Evolutionary conservation across 768 basidiomycete species (phyloP), one percentile per base, ranked within the genome.

Genomic region (Suillus subaureus): DNA sequence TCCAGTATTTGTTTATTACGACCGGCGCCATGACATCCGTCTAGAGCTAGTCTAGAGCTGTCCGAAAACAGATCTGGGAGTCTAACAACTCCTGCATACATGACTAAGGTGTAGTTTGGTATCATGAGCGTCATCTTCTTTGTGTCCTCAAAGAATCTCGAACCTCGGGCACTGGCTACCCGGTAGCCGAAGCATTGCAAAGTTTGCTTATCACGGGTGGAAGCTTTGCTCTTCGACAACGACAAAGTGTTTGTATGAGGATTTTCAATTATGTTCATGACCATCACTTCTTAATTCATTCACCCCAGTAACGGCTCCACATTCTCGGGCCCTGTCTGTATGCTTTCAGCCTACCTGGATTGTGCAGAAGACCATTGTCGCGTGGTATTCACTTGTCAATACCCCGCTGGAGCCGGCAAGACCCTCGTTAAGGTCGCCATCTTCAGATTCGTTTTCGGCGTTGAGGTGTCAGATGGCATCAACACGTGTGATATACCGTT

Each of bases 171-270:
- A 39, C 35, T 23, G 15, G 57, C 37, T 58, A 9, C 57, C 57
- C 23, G 55, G 57, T 40, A 58, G 28, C 58, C 58, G 58, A 60
- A 60, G 40, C 58, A 60, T 42, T 21, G 26, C 15, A 39, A 39
- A 58, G 11, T 9, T 16, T 40, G 57, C 40, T 60, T 42, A 42
- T 42, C 26, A 26, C 6, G 37, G 23, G 54, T 35, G 54, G 54
- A 55, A 33, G 54, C 21, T 13, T 13, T n/a, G 31, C 33, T 35
- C 21, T 12, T 37, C 21, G 54, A 55, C 54, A 55, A n/a, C 35
- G 54, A 21, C 54, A 33, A 54, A n/a, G 54, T 13, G 31, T 55
- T 35, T n/a, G 54, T 35, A 35, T 28, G 31, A 55, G 54, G 31
- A 33, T 55, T 55, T 52, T 55, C 31, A 55, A 35, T 55, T 26